Conservation (phyloP, 495 filamentous ascomycete genomes). For the Alectoria sarmentosa region DNA sequence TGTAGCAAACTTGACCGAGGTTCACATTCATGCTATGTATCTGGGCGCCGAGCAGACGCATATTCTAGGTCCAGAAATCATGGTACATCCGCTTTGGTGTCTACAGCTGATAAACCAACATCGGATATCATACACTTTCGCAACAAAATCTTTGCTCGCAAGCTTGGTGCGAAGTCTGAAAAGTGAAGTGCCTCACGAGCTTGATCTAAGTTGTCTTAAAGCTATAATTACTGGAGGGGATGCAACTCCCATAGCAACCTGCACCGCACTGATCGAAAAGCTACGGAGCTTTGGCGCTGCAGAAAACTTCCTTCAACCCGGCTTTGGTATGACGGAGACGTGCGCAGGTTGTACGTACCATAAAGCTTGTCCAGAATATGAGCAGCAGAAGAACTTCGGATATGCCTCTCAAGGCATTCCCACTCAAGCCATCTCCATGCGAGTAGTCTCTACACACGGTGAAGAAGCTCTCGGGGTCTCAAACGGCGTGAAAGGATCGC, state of each 20-base stretch:
- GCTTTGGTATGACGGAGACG: constrained; percentile 6
- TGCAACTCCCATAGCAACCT: not conserved
- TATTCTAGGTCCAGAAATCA: not conserved
- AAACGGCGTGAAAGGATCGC: not conserved
- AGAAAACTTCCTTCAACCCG: not conserved
- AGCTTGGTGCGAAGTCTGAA: not conserved
- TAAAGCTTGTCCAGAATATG: not conserved
- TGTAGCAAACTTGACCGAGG: constrained; percentile 2
- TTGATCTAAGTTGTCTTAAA: not conserved
- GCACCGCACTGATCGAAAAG: not conserved
- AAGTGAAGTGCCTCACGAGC: not conserved
- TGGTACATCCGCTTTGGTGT: not conserved
- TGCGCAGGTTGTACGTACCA: constrained; percentile 3
- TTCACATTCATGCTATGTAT: constrained; percentile 9
- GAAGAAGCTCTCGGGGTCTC: not conserved
- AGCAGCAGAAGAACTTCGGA: not conserved
- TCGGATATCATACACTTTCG: not conserved
- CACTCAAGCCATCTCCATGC: not conserved
- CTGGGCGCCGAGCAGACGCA: constrained; percentile 3
- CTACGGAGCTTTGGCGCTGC: not conserved
- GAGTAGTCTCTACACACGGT: not conserved
- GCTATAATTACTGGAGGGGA: not conserved
- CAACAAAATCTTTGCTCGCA: not conserved
- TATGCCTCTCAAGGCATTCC: not conserved
- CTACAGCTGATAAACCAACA: not conserved